Conservation (phyloP, 2,329 filamentous ascomycete genomes). For the Fusarium buharicum region DNA sequence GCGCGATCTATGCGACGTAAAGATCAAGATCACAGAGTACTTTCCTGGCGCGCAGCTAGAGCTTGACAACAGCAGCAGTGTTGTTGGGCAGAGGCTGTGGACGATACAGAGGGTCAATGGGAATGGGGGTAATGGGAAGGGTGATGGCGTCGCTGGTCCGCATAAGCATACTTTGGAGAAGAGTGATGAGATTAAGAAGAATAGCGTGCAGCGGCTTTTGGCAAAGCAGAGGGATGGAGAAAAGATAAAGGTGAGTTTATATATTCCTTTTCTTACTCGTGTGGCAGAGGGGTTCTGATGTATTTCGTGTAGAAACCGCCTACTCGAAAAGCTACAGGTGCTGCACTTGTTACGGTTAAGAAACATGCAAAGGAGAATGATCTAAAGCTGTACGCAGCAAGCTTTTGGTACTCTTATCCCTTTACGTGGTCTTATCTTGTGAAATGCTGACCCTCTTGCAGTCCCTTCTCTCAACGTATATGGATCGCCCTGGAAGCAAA, state of each 20-base stretch:
- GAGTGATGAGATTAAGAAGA: conserved; percentile 84
- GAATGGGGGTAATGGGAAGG: conserved; percentile 77
- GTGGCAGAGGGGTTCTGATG: background rate
- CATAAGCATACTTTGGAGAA: conserved; percentile 79
- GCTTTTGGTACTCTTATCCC: conserved; percentile 72
- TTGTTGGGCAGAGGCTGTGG: conserved; percentile 69
- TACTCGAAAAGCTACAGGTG: conserved; percentile 77
- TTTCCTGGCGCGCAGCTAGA: conserved; percentile 64
- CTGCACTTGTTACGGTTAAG: conserved; percentile 74
- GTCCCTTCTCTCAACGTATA: conserved; percentile 85
- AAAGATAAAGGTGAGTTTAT: conserved; percentile 54
- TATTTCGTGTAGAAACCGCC: conserved; percentile 68
- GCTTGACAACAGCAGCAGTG: conserved; percentile 28
- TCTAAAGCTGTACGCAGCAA: conserved; percentile 82
- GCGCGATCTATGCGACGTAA: conserved; percentile 84
- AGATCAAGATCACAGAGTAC: conserved; percentile 87
- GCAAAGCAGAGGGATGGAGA: conserved; percentile 73
- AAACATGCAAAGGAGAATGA: conserved; percentile 76
- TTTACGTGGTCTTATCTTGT: too few species aligned
- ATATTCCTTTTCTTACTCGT: too few species aligned
- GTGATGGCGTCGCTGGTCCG: conserved; percentile 74
- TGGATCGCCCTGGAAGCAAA: conserved; percentile 91
- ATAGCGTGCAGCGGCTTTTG: conserved; percentile 75
- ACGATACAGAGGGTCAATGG: conserved; percentile 83
- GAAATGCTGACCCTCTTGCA: conserved; percentile 45